phyloP scores from a whole-genome alignment of 352 stramenopile genomes.

The Globisporangium barbulae region DNA sequence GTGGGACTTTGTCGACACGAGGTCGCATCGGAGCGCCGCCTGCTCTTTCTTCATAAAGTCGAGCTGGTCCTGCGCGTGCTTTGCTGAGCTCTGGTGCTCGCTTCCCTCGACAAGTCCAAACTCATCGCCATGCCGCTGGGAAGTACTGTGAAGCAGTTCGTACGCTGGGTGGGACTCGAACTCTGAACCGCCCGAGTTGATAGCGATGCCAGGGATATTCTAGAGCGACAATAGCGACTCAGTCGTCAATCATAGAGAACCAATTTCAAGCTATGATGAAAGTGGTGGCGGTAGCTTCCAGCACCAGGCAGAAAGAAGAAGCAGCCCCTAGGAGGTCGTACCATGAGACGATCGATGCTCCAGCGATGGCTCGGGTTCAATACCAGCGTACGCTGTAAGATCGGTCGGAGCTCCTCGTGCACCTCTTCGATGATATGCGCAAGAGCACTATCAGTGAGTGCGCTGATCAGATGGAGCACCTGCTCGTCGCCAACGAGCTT shows the following conservation, averaged over 20 bases:
- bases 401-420: constrained; percentile 25
- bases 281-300: neutral
- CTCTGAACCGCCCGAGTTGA: neutral
- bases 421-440: constrained; percentile 30
- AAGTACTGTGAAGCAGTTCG: constrained; percentile 19
- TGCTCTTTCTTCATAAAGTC: constrained; percentile 67
- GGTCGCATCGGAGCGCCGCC: constrained; percentile 31
- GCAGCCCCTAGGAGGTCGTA: constrained; percentile 11
- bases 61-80: constrained; percentile 57
- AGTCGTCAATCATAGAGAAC: neutral
- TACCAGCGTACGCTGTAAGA: constrained; percentile 45
- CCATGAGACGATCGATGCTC: constrained; percentile 43
- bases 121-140: constrained; percentile 26
- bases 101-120: constrained; percentile 23
- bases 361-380: constrained; percentile 47
- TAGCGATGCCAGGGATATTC: constrained; percentile 2
- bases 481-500: constrained; percentile 29
- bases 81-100: constrained; percentile 31
- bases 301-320: neutral
- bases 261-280: neutral
- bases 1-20: constrained; percentile 48
- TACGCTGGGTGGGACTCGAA: neutral
- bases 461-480: constrained; percentile 50
- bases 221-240: neutral
- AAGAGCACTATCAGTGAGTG: constrained; percentile 50